Evolutionary conservation across 2,329 filamentous ascomycete genomes (phyloP).

Genomic region (Colletotrichum falcatum): DNA sequence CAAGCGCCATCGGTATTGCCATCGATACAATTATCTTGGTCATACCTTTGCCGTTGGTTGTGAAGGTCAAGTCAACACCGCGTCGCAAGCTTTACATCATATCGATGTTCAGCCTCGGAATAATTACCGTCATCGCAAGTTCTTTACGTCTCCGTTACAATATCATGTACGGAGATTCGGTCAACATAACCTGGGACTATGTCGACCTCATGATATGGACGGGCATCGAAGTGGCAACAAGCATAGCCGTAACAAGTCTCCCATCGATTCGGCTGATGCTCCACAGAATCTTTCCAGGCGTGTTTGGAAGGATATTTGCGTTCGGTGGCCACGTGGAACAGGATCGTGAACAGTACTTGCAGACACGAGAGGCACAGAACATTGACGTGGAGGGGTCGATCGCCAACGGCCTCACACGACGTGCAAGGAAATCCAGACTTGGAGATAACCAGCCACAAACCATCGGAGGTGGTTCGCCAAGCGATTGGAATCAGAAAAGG

Average conservation of each 20-base stretch:
- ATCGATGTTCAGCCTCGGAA: conserved; percentile 59
- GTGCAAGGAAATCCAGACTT: not conserved
- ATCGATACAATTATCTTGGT: conserved; percentile 58
- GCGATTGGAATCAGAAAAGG: not conserved
- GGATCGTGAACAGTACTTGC: conserved; percentile 22
- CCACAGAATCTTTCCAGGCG: conserved; percentile 20
- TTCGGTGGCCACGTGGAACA: conserved; percentile 30
- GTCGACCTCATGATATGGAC: conserved; percentile 56
- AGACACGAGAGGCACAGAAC: not conserved
- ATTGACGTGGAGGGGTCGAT: conserved; percentile 2
- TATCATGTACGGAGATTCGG: conserved; percentile 47
- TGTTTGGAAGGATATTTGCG: conserved; percentile 18
- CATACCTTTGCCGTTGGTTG: conserved; percentile 57
- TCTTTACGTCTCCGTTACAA: conserved; percentile 51
- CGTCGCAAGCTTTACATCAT: conserved; percentile 57
- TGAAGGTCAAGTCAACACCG: conserved; percentile 52
- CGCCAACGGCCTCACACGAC: not conserved
- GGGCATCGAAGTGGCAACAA: conserved; percentile 54
- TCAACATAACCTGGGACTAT: conserved; percentile 56
- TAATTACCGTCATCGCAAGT: conserved; percentile 53
- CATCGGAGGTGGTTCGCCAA: conserved; percentile 16
- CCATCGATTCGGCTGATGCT: conserved; percentile 53
- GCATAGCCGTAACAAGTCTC: conserved; percentile 55
- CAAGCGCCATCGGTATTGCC: conserved; percentile 54
- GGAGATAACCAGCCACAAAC: not conserved